These are phyloP conservation scores for Gnomoniopsis smithogilvyi DNA, from an alignment of 2,329 filamentous ascomycete genomes.

Conservation along the genomic window DNA sequence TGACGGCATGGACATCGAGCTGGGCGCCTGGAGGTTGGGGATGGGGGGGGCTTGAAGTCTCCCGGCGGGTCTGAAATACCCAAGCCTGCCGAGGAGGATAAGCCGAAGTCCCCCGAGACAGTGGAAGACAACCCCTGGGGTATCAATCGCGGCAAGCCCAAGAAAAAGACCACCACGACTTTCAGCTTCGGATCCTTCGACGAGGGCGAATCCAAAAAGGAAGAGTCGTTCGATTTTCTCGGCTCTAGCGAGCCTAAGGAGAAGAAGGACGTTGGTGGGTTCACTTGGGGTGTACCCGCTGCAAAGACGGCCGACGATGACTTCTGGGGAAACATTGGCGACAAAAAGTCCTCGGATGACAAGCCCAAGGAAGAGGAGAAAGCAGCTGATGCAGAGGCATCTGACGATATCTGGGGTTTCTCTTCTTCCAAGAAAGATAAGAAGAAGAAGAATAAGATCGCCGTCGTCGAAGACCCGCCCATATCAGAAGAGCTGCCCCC, in stretches of 20 bases:
- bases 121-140: constrained; percentile 49
- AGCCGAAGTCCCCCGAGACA: constrained; percentile 38
- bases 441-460: constrained; percentile 27
- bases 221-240: constrained; percentile 18
- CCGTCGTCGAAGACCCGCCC: constrained; percentile 16
- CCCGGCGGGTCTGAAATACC: constrained; percentile 15
- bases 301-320: constrained; percentile 37
- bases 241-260: constrained; percentile 24
- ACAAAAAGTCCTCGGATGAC: constrained; percentile 23
- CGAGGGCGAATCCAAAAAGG: constrained; percentile 33
- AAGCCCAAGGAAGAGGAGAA: constrained; percentile 21
- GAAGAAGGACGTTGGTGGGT: constrained; percentile 29
- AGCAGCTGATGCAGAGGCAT: constrained; percentile 19
- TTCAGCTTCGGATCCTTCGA: constrained; percentile 48
- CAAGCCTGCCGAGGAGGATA: constrained; percentile 28
- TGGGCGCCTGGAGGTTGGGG: constrained; percentile 50
- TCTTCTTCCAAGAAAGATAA: constrained; percentile 22
- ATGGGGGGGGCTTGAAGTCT: constrained; percentile 29
- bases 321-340: constrained; percentile 14
- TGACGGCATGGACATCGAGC: constrained; percentile 59
- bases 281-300: constrained; percentile 28
- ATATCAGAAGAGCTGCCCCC: constrained; percentile 15
- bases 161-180: constrained; percentile 43
- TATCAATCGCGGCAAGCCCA: constrained; percentile 43
- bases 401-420: constrained; percentile 17